A percentile compares a stretch with the other conserved stretches of the same genome.
phyloP scores from a whole-genome alignment of 139 green algal species.

The Micromonas commoda region DNA sequence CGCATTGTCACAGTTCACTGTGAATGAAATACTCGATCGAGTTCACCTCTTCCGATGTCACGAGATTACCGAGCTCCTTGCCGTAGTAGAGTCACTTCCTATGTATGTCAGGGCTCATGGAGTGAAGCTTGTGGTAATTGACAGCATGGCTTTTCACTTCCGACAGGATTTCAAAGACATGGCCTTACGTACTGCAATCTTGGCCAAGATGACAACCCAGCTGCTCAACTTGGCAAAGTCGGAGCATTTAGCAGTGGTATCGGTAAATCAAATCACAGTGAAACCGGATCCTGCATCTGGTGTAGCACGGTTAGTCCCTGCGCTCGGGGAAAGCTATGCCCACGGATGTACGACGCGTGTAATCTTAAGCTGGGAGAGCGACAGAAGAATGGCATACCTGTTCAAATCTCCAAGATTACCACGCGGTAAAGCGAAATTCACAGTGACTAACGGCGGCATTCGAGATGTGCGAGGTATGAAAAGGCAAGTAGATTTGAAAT shows the following conservation, averaged over 20 bases:
- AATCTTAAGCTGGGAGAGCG: constrained; percentile 66
- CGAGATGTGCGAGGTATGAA: constrained; percentile 30
- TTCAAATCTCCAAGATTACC: constrained; percentile 70
- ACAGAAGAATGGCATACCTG: constrained; percentile 51
- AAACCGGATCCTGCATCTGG: constrained; percentile 39
- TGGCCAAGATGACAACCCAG: constrained; percentile 71
- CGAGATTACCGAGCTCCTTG: constrained; percentile 68
- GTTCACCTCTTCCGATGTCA: constrained; percentile 72
- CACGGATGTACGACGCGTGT: constrained; percentile 72
- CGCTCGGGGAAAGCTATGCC: constrained; percentile 73
- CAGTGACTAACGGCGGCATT: constrained; percentile 55
- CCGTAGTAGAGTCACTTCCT: constrained; percentile 52
- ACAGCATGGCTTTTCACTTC: constrained; percentile 86
- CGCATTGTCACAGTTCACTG: constrained; percentile 24
- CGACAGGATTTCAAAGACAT: constrained; percentile 76
- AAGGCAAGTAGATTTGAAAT: neutral
- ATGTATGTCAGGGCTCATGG: constrained; percentile 50
- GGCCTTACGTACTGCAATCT: constrained; percentile 56
- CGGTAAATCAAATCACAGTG: constrained; percentile 77
- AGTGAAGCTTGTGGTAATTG: constrained; percentile 69
- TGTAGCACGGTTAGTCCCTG: constrained; percentile 37
- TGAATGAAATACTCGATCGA: constrained; percentile 51
- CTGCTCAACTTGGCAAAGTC: constrained; percentile 61
- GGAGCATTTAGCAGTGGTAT: constrained; percentile 67
- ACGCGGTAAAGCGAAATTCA: constrained; percentile 48